phyloP scores from a whole-genome alignment of 306 rosid genomes.

The Rubus parviflorus region DNA sequence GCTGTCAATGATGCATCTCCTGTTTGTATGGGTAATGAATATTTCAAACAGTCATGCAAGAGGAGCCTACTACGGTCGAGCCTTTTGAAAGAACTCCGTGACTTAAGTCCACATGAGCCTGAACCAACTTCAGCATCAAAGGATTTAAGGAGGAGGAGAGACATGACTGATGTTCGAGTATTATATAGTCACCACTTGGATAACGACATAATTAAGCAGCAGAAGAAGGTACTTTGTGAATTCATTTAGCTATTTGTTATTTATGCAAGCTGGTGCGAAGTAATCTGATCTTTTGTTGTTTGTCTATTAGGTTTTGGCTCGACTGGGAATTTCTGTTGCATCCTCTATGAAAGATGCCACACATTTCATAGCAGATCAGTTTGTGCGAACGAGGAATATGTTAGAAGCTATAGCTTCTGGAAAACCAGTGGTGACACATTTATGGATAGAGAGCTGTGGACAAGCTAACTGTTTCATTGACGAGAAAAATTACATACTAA shows the following conservation, averaged over 20 bases:
- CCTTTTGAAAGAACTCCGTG: conserved; percentile 63
- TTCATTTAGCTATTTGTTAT: conserved; percentile 11
- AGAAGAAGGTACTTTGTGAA: conserved; percentile 68
- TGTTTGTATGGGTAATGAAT: conserved; percentile 80
- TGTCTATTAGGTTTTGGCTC: conserved; percentile 57
- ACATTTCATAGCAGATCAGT: conserved; percentile 85
- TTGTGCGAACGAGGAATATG: conserved; percentile 90
- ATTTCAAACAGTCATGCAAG: conserved; percentile 57
- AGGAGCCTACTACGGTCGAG: conserved; percentile 35
- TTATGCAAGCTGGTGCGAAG: conserved; percentile 21
- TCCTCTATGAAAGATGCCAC: conserved; percentile 81
- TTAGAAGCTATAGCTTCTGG: conserved; percentile 89
- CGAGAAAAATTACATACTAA: conserved; percentile 69
- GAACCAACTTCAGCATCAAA: conserved; percentile 50
- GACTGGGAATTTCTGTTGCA: conserved; percentile 68
- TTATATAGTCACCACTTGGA: conserved; percentile 84
- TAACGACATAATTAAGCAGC: conserved; percentile 68
- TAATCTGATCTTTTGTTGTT: conserved; percentile 31
- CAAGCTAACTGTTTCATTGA: conserved; percentile 88
- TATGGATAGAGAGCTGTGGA: conserved; percentile 93
- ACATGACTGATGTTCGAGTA: conserved; percentile 64
- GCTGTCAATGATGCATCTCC: conserved; percentile 65
- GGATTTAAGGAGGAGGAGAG: conserved; percentile 85
- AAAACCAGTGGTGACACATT: conserved; percentile 90
- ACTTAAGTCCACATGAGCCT: conserved; percentile 45